phyloP scores from a whole-genome alignment of 805 yeast genomes.

The Spathaspora arborariae region DNA sequence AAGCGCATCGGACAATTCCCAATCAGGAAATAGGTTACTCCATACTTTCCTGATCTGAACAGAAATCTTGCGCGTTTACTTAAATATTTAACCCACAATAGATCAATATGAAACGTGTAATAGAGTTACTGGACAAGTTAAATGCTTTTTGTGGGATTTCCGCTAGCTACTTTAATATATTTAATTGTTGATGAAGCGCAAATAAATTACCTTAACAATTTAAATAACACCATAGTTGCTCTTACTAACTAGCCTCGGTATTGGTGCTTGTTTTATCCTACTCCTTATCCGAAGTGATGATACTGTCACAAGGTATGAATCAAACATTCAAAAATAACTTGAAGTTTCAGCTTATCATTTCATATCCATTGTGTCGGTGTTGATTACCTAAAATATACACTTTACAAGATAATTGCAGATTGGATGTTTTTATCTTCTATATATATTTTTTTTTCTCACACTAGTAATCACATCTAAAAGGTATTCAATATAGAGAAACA shows the following conservation, averaged over 20 bases:
- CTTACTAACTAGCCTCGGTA: too few species aligned
- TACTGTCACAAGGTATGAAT: not conserved
- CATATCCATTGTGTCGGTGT: not conserved
- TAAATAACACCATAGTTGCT: not conserved
- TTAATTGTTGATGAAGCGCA: too few species aligned
- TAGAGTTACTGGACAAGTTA: not conserved
- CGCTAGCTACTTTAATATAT: too few species aligned
- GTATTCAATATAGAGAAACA: constrained; percentile 4
- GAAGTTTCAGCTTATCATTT: not conserved
- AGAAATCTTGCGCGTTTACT: constrained; percentile 4
- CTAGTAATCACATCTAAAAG: not conserved
- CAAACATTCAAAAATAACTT: not conserved
- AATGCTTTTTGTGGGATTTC: not conserved
- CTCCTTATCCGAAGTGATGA: too few species aligned
- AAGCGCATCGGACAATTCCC: constrained; percentile 3
- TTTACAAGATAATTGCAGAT: not conserved
- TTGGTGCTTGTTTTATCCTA: too few species aligned
- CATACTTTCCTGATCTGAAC: constrained; percentile 6
- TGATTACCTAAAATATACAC: not conserved
- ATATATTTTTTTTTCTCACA: constrained; percentile 12
- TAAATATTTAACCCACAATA: not conserved
- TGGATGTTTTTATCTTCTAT: not conserved
- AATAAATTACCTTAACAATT: not conserved
- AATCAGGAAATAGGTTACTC: not conserved
- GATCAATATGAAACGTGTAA: not conserved